Base-by-base conservation (phyloP, 306 rosid genomes). In the Acacia crassicarpa region DNA sequence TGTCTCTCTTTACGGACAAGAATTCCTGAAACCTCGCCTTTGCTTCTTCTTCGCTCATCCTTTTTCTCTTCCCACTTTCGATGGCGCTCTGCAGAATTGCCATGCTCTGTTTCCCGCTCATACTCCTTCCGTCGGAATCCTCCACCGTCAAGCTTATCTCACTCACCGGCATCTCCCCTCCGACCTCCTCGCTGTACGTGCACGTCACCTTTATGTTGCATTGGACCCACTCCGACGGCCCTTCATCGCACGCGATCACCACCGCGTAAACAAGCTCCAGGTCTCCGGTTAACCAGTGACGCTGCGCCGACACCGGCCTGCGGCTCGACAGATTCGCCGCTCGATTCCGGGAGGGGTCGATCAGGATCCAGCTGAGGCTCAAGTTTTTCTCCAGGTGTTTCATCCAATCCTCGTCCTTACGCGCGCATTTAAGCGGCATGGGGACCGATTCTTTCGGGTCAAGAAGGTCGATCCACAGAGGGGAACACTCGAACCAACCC, bases 301-400 rank as follows among this genome's bases (percentile, higher is more conserved):
- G 86, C 62, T 76, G 66, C 6, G 84, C 91, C 5, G 82, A 78
- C 16, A 93, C 91, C 43, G 99, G 79, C 13, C 73, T 16, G 46
- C 90, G 82, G 88, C 97, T 91, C 1, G 99, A 93, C 0, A 93
- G 1, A 70, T 95, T 93, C 17, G 79, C 93, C 3, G 99, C 85
- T 0, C 97, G 84, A 1, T 90, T 85, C 25, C 78, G 67, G 38
- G 77, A 46, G 14, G 91, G 93, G 80, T 91, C 93, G 75, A 95
- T 91, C 0, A 92, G 35, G 61, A 95, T 89, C 99, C 99, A 95
- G 81, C 94, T 95, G 67, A 93, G 33, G 0, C 32, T 79, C 25
- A 95, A 35, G 48, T 88, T 89, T 16, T 95, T 85, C 69, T 90
- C 85, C 1, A 93, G 66, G 74, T 90, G 83, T 2, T 65, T 74